Base-by-base conservation (phyloP, 768 basidiomycete genomes). In the Mrakia frigida region DNA sequence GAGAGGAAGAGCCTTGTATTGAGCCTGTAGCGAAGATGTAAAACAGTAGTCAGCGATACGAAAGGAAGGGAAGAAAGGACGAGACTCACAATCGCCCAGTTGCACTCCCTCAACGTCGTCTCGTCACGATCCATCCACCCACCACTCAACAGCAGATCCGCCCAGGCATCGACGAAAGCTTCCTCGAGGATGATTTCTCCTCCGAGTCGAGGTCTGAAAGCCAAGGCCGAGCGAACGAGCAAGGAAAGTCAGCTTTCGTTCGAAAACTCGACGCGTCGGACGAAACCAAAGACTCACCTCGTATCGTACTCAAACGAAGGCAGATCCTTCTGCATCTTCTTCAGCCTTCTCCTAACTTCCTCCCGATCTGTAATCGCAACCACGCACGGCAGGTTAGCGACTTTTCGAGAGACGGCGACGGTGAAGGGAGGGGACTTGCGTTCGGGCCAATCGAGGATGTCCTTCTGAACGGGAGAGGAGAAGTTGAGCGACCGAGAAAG, bases 291-390 rank as follows among this genome's bases (percentile, higher is more conserved):
- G n/a, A 56, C 74, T 23, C 1, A 75, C 74, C 68, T 52, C 14
- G 92, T 96, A 81, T 97, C 93, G 92, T 94, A 96, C 0, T 92
- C 90, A 81, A 99, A 99, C 0, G 90, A 85, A 1, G 93, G 93
- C 33, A 96, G 86, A 1, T 82, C 84, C 81, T 91, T 91, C 80
- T 93, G 91, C 5, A 89, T 86, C 84, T 95, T 96, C 83, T 92
- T 92, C 53, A 98, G 84, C 82, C 93, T 92, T 80, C 88, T 89
- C 31, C 86, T 87, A 10, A 95, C 85, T 79, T 90, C 93, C 0
- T 88, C 89, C 39, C 87, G 89, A 52, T 77, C 75, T 77, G 33
- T 23, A 31, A 52, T 23, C 6, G 35, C 10, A 31, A 39, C 18
- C 33, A n/a, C 18, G 69, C 35, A 46, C 23, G 53, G 13, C 53